These are phyloP conservation scores for Breviolum minutum DNA, from an alignment of 73 alveolate genomes.

Conservation along the genomic window DNA sequence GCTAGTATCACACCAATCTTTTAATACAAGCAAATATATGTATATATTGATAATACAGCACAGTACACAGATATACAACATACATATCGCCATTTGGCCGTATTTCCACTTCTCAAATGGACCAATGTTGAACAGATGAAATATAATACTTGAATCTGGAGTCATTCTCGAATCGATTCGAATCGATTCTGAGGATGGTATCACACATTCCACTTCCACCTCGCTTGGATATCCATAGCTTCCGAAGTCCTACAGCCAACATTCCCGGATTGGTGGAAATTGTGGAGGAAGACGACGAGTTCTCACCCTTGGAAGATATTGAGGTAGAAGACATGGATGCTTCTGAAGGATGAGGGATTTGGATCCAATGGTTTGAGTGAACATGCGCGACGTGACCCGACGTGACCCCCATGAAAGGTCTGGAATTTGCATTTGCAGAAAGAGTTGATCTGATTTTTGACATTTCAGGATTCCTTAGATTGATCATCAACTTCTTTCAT, in stretches of 20 bases:
- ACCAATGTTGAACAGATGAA: not conserved
- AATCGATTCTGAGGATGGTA: not conserved
- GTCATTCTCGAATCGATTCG: not conserved
- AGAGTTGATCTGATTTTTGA: too few relatives aligned
- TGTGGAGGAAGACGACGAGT: not conserved
- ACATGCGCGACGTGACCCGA: not conserved
- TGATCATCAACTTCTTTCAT: too few relatives aligned
- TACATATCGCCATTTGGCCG: too few relatives aligned
- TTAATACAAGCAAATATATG: too few relatives aligned
- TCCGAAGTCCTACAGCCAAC: slow-evolving; percentile 45
- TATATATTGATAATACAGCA: too few relatives aligned
- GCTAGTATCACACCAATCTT: too few relatives aligned
- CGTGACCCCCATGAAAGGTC: not conserved
- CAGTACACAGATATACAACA: not conserved
- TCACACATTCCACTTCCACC: slow-evolving; percentile 48
- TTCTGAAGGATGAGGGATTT: not conserved
- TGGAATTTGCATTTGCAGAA: too few relatives aligned
- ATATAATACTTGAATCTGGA: not conserved
- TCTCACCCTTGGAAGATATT: not conserved
- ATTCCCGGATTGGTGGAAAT: slow-evolving; percentile 47
- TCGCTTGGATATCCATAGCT: slow-evolving; percentile 49
- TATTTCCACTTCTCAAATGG: too few relatives aligned
- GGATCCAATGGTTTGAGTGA: not conserved
- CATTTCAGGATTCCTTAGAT: too few relatives aligned
- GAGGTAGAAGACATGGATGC: not conserved